A percentile compares a stretch with the other conserved stretches of the same genome.
Conservation (phyloP, 305 asterid species). For the Andrographis paniculata region DNA sequence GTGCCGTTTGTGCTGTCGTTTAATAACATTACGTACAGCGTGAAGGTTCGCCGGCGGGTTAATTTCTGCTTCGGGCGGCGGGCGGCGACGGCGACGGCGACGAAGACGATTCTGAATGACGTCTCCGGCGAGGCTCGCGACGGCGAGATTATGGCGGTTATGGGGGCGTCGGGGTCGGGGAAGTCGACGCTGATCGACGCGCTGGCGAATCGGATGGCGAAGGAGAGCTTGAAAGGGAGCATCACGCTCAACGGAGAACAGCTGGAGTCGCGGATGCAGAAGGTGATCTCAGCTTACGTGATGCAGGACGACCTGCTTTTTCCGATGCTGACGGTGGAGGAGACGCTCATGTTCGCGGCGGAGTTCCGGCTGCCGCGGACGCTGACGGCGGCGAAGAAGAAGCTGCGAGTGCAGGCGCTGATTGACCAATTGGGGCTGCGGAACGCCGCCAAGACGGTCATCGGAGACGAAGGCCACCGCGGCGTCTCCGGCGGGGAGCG, state of each 20-base stretch:
- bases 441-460: slow-evolving; percentile 63
- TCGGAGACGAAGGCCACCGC: slow-evolving; percentile 85
- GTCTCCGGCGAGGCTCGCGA: slow-evolving; percentile 78
- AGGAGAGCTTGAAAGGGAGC: slow-evolving; percentile 54
- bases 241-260: slow-evolving; percentile 59
- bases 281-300: slow-evolving; percentile 71
- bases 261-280: slow-evolving; percentile 44
- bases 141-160: slow-evolving; percentile 75
- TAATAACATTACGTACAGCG: slow-evolving; percentile 39
- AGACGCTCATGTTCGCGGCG: slow-evolving; percentile 74
- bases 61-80: slow-evolving; percentile 6
- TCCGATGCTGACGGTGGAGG: slow-evolving; percentile 77
- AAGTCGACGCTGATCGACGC: slow-evolving; percentile 76
- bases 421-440: slow-evolving; percentile 63
- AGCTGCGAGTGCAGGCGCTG: slow-evolving; percentile 49
- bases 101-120: slow-evolving; percentile 44
- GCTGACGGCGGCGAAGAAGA: slow-evolving; percentile 54
- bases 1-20: slow-evolving; percentile 51
- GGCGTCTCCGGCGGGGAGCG: slow-evolving; percentile 80
- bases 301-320: slow-evolving; percentile 72
- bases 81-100: slow-evolving; percentile 14
- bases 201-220: slow-evolving; percentile 61
- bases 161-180: slow-evolving; percentile 78
- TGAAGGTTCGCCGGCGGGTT: slow-evolving; percentile 22
- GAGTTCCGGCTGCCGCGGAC: slow-evolving; percentile 60